Base-by-base conservation (phyloP, 768 basidiomycete genomes). In the Termitomyces sp. region DNA sequence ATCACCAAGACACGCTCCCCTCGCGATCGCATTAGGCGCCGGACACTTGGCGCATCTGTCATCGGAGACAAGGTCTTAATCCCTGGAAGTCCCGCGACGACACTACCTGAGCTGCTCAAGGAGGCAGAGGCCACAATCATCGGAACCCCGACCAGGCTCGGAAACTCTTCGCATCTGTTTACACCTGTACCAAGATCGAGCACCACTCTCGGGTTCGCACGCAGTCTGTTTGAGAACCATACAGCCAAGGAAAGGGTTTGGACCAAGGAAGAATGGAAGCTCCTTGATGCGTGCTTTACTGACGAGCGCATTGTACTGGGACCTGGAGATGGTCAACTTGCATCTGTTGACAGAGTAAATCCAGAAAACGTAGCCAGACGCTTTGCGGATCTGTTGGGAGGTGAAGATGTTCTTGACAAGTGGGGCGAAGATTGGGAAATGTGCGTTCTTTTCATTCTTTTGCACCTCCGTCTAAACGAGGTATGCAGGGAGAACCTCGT, bases 181-280 rank as follows among this genome's bases (percentile, higher is more conserved):
- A 43, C 53, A 32, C 53, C 42, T 2, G 53, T 46, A 24, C 37
- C 26, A 7, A 14, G 26, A 41, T 7, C 37, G 3, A 39, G n/a
- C 13, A 29, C 13, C 22, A 2, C 12, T 24, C 1, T 29, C n/a
- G 37, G 37, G 18, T 6, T 58, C 5, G 43, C 41, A 9, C 26
- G 42, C 12, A 57, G 50, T 27, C 41, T 53, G 18, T 58, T 58
- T 46, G 36, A 34, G 12, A 26, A n/a, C n/a, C n/a, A 26, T 6
- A 22, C 5, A 63, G 54, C 36, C 34, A 54, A 42, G 22, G 60
- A 67, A 50, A 65, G 68, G 18, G 72, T 70, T 41, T 94, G 92
- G 92, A 76, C 78, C 4, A 87, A 86, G 64, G 80, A 81, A 22
- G 88, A 92, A 52, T 94, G 92, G 92, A 92, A 88, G 68, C 66